Evolutionary conservation across 2,329 filamentous ascomycete species (phyloP), one percentile per base, ranked within the genome.

Genomic region (Trichoderma polysporum): DNA sequence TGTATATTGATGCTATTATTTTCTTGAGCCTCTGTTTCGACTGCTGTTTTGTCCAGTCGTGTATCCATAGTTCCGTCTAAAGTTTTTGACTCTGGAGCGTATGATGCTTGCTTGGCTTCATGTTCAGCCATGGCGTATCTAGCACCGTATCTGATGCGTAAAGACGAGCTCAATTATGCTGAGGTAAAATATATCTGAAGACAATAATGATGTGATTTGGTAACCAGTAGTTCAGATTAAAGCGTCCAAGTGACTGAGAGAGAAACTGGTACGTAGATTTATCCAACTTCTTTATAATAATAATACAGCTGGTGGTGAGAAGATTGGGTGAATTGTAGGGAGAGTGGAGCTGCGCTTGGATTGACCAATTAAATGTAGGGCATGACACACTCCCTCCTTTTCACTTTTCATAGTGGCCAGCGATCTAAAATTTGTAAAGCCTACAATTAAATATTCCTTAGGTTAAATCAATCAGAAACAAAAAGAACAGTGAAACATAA

Each of bases 351-450:
- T 10, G 2, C 1, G 9, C 2, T 2, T 22, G 7, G 9, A 17
- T 6, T 25, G 25, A 19, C 66, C 66, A 67, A 68, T 68, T 13
- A 57, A 9, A 57, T 8, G 54, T 3, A 22, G 52, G 66, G 29
- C 60, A 49, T 67, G 66, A 67, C 66, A 67, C 66, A 67, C 66
- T 67, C 66, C 66, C 66, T 27, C n/a, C 6, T 3, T 2, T 35
- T n/a, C 41, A 22, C 6, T 3, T 2, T 35, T n/a, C 41, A 22
- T 1, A 13, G 10, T 27, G 1, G 19, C 19, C 25, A 45, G 27
- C 13, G 29, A 29, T 10, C 12, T 3, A 33, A 47, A 22, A 41
- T 53, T 41, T 41, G 15, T 33, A 1, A 25, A 39, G 15, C 13
- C 1, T 15, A 33, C 15, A 10, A 4, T 9, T 22, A 17, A 45